Percentiles rank a stretch among this genome's conserved stretches.
Evolutionary conservation across 805 yeast genomes (phyloP).

Genomic region (Kluyveromyces aestuarii): DNA sequence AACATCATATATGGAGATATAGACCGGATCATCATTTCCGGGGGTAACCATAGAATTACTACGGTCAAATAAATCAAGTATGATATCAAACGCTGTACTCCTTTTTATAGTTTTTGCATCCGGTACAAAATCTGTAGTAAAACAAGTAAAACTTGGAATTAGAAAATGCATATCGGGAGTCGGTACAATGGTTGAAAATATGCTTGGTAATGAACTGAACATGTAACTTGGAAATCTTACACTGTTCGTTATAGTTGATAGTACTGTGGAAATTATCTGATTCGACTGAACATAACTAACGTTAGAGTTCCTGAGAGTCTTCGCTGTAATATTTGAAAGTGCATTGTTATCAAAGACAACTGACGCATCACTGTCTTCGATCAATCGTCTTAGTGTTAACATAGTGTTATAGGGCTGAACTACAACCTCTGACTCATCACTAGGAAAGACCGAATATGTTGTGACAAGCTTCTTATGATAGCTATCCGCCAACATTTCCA

Average conservation of each 20-base stretch:
- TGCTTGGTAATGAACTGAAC: conserved; percentile 76
- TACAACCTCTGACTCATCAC: conserved; percentile 82
- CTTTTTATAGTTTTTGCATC: conserved; percentile 53
- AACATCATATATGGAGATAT: conserved; percentile 63
- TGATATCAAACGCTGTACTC: conserved; percentile 75
- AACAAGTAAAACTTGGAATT: conserved; percentile 69
- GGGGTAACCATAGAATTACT: conserved; percentile 62
- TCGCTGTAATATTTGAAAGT: conserved; percentile 59
- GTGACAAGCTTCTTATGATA: conserved; percentile 75
- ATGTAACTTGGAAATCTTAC: conserved; percentile 86
- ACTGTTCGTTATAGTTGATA: conserved; percentile 80
- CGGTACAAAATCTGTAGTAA: conserved; percentile 55
- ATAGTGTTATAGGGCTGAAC: conserved; percentile 94
- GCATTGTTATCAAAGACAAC: conserved; percentile 91
- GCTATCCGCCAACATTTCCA: conserved; percentile 73
- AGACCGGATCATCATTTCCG: conserved; percentile 36
- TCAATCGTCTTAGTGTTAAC: conserved; percentile 69
- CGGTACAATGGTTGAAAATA: conserved; percentile 75
- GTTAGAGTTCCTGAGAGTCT: conserved; percentile 43
- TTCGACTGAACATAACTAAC: conserved; percentile 75
- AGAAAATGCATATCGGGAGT: conserved; percentile 76
- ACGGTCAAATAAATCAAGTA: conserved; percentile 72
- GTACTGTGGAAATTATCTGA: conserved; percentile 74
- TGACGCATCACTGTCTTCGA: conserved; percentile 77
- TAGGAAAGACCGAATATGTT: conserved; percentile 83